Conservation (phyloP, 768 basidiomycete genomes). For the Lactarius vividus region DNA sequence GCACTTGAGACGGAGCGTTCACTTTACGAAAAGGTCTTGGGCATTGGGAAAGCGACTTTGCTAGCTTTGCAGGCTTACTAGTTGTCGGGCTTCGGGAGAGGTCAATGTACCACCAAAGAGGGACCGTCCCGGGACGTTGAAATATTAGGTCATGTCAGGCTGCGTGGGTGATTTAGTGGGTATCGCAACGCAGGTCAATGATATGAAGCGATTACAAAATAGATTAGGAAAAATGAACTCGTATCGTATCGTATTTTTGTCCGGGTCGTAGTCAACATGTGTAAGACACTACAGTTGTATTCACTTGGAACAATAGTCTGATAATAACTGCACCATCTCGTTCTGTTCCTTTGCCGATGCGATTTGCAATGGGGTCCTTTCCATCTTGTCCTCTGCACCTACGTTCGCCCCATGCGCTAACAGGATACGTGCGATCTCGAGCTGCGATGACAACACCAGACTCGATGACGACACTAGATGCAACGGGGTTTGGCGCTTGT, state of each 20-base stretch:
- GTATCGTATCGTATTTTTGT: not conserved
- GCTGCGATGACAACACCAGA: not conserved
- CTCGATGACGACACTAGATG: not conserved
- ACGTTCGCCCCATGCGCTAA: not conserved
- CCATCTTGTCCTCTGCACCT: not conserved
- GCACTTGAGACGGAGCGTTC: conserved; percentile 50
- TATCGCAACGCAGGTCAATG: not conserved
- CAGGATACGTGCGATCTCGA: not conserved
- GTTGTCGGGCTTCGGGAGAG: no score
- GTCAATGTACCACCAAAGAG: no score
- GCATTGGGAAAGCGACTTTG: not conserved
- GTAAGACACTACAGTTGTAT: not conserved
- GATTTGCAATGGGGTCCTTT: not conserved
- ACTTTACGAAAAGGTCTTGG: conserved; percentile 50
- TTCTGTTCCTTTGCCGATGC: not conserved
- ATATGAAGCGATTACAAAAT: not conserved
- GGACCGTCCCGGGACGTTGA: no score
- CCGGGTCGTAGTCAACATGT: no score
- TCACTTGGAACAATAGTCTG: not conserved
- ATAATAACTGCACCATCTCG: not conserved
- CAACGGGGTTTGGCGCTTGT: not conserved
- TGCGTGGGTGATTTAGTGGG: no score
- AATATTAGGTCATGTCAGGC: no score
- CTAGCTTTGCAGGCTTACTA: no score
- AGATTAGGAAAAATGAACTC: no score